phyloP scores from a whole-genome alignment of 805 yeast genomes.

The Lipomyces kockii region DNA sequence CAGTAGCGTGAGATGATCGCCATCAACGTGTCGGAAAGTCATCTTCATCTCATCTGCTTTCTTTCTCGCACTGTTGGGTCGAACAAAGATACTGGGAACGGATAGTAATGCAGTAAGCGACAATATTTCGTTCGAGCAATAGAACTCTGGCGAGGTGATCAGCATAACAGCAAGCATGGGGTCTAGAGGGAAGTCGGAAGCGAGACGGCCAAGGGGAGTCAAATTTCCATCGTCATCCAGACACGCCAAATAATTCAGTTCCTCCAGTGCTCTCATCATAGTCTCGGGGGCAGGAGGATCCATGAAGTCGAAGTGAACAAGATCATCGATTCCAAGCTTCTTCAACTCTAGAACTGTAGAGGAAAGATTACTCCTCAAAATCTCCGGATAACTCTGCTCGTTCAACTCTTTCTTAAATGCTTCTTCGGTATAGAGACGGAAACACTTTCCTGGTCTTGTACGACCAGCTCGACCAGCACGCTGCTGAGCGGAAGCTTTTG shows the following conservation, averaged over 20 bases:
- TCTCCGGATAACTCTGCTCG: slow-evolving; percentile 96
- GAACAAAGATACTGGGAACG: slow-evolving; percentile 91
- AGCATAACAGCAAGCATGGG: slow-evolving; percentile 94
- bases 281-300: slow-evolving; percentile 99
- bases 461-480: slow-evolving; percentile 99
- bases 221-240: slow-evolving; percentile 89
- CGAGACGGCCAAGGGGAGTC: slow-evolving; percentile 85
- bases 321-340: slow-evolving; percentile 91
- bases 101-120: slow-evolving; percentile 88
- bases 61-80: slow-evolving; percentile 86
- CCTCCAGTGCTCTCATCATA: slow-evolving; percentile 98
- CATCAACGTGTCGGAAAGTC: slow-evolving; percentile 88
- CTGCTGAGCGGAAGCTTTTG: slow-evolving; percentile 97
- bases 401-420: slow-evolving; percentile 92
- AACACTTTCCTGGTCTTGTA: slow-evolving; percentile 97
- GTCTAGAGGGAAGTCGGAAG: slow-evolving; percentile 92
- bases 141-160: slow-evolving; percentile 81
- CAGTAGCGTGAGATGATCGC: slow-evolving; percentile 89
- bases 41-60: slow-evolving; percentile 90
- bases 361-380: slow-evolving; percentile 85
- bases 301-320: slow-evolving; percentile 97
- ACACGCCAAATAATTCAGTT: slow-evolving; percentile 86
- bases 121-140: slow-evolving; percentile 86
- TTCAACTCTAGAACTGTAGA: slow-evolving; percentile 91
- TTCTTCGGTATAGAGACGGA: slow-evolving; percentile 93